Conservation (phyloP, 1,139 yeast genomes). For the Geotrichum citri-aurantii region DNA sequence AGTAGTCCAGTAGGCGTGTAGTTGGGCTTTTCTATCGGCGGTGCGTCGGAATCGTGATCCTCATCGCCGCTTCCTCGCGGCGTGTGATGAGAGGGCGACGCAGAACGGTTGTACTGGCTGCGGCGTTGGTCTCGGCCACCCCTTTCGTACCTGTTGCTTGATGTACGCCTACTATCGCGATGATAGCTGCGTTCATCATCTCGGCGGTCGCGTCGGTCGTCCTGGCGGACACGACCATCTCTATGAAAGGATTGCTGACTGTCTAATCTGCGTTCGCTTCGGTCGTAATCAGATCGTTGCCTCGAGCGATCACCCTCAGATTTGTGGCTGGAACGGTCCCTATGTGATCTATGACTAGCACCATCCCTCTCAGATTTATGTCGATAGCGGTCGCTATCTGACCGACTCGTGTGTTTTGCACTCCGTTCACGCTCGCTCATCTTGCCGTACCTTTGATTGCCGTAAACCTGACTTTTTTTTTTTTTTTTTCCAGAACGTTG, state of each 20-base stretch:
- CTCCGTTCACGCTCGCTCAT: neutral
- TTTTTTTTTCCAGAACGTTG: neutral
- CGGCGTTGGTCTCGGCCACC: neutral
- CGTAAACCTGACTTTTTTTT: neutral
- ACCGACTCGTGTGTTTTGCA: neutral
- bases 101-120: neutral
- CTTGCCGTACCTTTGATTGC: neutral
- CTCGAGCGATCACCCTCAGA: neutral
- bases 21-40: conserved; percentile 34
- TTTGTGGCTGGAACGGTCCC: neutral
- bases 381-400: neutral
- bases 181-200: neutral
- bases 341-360: neutral
- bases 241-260: neutral
- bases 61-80: neutral
- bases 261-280: neutral
- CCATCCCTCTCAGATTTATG: neutral
- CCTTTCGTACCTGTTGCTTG: neutral
- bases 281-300: neutral
- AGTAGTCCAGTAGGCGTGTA: conserved; percentile 45
- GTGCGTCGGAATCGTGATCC: neutral
- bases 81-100: neutral
- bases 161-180: neutral
- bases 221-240: neutral
- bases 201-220: neutral